phyloP scores from a whole-genome alignment of 495 filamentous ascomycete species.

The Penicillium diatomitis region DNA sequence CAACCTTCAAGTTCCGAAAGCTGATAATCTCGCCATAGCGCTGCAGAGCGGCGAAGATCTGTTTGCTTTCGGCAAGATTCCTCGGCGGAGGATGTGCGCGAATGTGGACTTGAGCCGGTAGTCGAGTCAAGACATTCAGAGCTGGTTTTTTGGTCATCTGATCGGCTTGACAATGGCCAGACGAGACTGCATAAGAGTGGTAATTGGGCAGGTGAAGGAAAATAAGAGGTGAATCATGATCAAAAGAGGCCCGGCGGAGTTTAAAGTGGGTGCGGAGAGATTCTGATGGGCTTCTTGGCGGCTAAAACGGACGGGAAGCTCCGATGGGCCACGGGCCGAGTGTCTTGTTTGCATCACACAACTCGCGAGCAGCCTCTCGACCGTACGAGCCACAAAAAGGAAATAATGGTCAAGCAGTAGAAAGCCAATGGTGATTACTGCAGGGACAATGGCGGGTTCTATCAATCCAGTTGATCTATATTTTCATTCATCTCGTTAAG shows the following conservation, averaged over 20 bases:
- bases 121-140: slow-evolving; percentile 2
- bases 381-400: too few relatives aligned
- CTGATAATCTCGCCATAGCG: slow-evolving; percentile 67
- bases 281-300: slow-evolving; percentile 2
- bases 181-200: background rate
- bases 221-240: background rate
- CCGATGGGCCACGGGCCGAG: too few relatives aligned
- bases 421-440: too few relatives aligned
- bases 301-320: background rate
- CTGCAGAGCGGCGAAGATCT: slow-evolving; percentile 62
- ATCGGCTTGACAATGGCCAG: too few relatives aligned
- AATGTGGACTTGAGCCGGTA: slow-evolving; percentile 46
- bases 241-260: background rate
- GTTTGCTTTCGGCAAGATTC: slow-evolving; percentile 60
- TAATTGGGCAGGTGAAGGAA: background rate
- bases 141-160: slow-evolving; percentile 5
- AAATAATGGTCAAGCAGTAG: too few relatives aligned
- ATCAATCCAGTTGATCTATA: slow-evolving; percentile 1
- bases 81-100: slow-evolving; percentile 53
- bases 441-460: too few relatives aligned
- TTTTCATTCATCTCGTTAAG: slow-evolving; percentile 4
- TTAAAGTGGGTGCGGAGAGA: slow-evolving; percentile 4
- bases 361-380: too few relatives aligned
- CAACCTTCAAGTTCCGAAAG: slow-evolving; percentile 62
- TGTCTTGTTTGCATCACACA: too few relatives aligned